Conservation (phyloP, 1,139 yeast genomes). For the Hansenula sp. region DNA sequence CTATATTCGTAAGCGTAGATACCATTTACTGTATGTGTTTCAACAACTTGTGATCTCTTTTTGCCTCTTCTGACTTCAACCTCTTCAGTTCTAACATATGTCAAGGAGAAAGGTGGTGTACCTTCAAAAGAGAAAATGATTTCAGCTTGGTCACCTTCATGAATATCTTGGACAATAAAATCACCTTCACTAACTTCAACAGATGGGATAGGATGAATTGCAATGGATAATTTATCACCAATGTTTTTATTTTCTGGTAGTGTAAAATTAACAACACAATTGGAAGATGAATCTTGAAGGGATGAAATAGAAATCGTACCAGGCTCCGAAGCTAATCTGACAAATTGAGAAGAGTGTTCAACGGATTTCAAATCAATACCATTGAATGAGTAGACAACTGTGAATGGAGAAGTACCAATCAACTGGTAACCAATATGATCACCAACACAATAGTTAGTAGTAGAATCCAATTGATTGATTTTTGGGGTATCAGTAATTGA, state of each 20-base stretch:
- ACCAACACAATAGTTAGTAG: conserved; percentile 77
- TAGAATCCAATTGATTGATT: conserved; percentile 39
- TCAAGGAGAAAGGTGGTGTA: conserved; percentile 62
- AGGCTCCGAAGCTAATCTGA: conserved; percentile 75
- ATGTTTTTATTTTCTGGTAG: conserved; percentile 30
- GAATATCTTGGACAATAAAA: conserved; percentile 71
- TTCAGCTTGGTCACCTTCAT: conserved; percentile 85
- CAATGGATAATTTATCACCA: conserved; percentile 41
- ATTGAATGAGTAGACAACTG: conserved; percentile 69
- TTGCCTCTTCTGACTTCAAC: conserved; percentile 27
- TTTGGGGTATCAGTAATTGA: conserved; percentile 76
- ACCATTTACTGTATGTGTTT: conserved; percentile 68
- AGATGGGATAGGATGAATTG: conserved; percentile 79
- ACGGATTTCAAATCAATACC: conserved; percentile 55
- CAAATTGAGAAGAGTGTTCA: conserved; percentile 50
- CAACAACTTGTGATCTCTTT: conserved; percentile 52
- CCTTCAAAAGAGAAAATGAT: conserved; percentile 65
- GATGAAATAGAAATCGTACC: conserved; percentile 70
- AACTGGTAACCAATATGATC: conserved; percentile 77
- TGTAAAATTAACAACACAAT: conserved; percentile 63
- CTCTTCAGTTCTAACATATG: conserved; percentile 48
- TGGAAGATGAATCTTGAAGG: conserved; percentile 70
- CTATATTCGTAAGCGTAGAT: conserved; percentile 66
- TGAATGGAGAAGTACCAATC: conserved; percentile 78
- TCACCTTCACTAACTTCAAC: conserved; percentile 85